Conservation (phyloP, 352 stramenopile genomes). For the Phytophthora citricola region DNA sequence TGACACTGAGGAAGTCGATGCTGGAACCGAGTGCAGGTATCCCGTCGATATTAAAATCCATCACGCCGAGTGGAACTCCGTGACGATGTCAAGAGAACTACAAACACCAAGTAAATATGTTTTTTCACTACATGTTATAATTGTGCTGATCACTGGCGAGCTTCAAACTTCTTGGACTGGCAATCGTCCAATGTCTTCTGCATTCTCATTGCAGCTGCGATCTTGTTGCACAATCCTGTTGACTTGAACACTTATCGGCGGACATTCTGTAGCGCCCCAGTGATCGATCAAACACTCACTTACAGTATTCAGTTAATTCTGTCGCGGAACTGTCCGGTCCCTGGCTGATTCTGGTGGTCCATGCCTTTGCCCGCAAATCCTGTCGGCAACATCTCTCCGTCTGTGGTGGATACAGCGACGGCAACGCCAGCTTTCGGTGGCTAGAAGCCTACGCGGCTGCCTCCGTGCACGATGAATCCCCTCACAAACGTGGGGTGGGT, state of each 20-base stretch:
- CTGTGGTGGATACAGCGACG: conserved; percentile 1
- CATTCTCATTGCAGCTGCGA: conserved; percentile 1
- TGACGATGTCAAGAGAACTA: conserved; percentile 4
- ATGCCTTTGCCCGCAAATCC: conserved; percentile 30
- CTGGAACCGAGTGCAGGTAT: conserved; percentile 5
- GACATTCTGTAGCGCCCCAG: not conserved
- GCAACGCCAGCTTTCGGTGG: not conserved
- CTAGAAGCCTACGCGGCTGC: conserved; percentile 12
- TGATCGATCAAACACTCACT: conserved; percentile 9
- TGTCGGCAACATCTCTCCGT: conserved; percentile 8
- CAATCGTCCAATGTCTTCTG: not conserved
- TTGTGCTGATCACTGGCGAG: not conserved
- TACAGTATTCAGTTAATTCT: conserved; percentile 7
- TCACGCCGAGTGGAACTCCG: conserved; percentile 6
- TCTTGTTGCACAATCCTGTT: not conserved
- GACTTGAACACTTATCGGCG: not conserved
- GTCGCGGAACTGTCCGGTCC: conserved; percentile 9
- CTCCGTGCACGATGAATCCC: conserved; percentile 14
- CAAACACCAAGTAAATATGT: conserved; percentile 13
- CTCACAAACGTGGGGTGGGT: conserved; percentile 23
- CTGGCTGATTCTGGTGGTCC: conserved; percentile 33
- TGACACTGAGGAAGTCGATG: conserved; percentile 35
- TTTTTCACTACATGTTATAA: conserved; percentile 13
- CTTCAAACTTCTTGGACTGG: not conserved
- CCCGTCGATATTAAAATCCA: conserved; percentile 18